Base-by-base conservation (phyloP, 2,329 filamentous ascomycete genomes). In the Exutisphaerella laricina region DNA sequence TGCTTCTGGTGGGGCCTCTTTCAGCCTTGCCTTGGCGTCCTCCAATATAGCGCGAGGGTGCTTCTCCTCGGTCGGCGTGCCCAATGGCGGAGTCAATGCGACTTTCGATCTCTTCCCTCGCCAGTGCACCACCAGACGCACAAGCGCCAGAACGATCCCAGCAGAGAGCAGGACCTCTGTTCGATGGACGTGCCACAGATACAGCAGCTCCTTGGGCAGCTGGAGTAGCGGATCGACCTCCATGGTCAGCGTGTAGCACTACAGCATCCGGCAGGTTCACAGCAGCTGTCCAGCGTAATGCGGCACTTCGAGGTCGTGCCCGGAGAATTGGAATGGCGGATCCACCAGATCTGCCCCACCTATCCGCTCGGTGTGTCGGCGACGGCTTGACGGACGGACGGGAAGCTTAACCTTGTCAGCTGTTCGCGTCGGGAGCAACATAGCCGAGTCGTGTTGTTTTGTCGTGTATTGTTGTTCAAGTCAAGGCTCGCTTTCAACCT, bases 141-240 rank as follows among this genome's bases (percentile, higher is more conserved):
- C 44, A 26, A 55, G 23, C 8, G 57, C 56, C 10, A 61, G 45
- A 5, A 62, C 39, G 6, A 62, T 38, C 21, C 56, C 59, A 12
- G 56, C 56, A n/a, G 57, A 45, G 12, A 64, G 43, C 1, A 64
- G 46, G 9, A 61, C 5, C 30, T 58, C 57, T 5, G 52, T 41
- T 4, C 60, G 58, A 35, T 62, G 56, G 2, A 48, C 25, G 37
- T 61, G 60, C 59, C 60, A 64, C 5, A 64, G 31, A 25, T 49
- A 49, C 6, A 64, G 49, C 36, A 61, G 50, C 54, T 63, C 60
- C 36, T 46, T 32, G 0, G 55, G 50, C 3, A 61, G 49, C 28
- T 51, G 40, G 12, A 53, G 43, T n/a, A 53, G n/a, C 9, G 28
- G 44, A 6, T 35, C 32, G 9, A 14, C 5, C 4, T 52, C 48